These are phyloP conservation scores for Colletotrichum limetticola DNA, from an alignment of 2,329 filamentous ascomycete genomes.

Conservation along the genomic window DNA sequence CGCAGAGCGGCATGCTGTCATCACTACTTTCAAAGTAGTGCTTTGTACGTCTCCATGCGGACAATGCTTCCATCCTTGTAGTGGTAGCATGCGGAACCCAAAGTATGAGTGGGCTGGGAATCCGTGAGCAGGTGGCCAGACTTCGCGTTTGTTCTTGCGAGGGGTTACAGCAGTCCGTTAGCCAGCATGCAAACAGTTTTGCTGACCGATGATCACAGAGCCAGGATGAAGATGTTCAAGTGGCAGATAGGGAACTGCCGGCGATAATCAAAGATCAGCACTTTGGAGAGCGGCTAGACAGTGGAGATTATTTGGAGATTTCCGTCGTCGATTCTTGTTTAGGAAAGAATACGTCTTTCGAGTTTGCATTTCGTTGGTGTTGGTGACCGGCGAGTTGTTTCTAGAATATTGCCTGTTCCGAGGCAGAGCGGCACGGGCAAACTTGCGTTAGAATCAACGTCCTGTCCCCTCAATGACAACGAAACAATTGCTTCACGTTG, in stretches of 20 bases:
- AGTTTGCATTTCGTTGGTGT: not conserved
- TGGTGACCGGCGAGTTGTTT: slow-evolving; percentile 7
- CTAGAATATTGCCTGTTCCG: slow-evolving; percentile 27
- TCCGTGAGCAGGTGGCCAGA: not conserved
- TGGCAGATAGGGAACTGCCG: slow-evolving; percentile 30
- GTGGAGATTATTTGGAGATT: not conserved
- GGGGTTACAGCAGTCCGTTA: not conserved
- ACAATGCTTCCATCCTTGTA: not conserved
- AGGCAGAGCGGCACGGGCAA: not conserved
- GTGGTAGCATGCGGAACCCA: not conserved
- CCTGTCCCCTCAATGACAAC: not conserved
- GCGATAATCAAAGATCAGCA: slow-evolving; percentile 30
- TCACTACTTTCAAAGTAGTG: not conserved
- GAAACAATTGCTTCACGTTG: not conserved
- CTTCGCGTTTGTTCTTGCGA: not conserved
- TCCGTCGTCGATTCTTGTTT: not conserved
- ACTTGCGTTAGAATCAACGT: not conserved
- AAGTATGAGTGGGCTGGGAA: slow-evolving; percentile 6
- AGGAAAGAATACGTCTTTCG: not conserved
- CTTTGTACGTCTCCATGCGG: not conserved
- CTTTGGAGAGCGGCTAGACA: not conserved
- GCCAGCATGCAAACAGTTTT: slow-evolving; percentile 1
- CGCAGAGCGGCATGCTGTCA: not conserved
- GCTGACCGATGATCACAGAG: slow-evolving; percentile 16
- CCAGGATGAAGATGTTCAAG: slow-evolving; percentile 5